Conservation (phyloP, 306 rosid species). For the Benincasa hispida region DNA sequence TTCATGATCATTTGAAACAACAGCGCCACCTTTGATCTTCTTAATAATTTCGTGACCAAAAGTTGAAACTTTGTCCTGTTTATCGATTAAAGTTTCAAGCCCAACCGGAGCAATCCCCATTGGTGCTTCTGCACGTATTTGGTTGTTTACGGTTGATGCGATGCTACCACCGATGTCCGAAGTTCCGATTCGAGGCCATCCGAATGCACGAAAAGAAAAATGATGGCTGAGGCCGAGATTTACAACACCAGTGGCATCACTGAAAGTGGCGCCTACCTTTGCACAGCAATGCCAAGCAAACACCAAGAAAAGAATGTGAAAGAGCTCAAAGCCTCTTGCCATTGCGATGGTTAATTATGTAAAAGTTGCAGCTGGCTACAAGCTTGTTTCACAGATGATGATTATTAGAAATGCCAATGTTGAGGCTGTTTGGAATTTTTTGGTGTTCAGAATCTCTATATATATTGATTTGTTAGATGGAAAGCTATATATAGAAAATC, state of each 20-base stretch:
- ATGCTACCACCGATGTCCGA: no score
- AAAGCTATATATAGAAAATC: no score
- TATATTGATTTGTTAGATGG: neutral
- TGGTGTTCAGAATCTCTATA: neutral
- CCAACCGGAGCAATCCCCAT: neutral
- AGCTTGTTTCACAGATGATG: no score
- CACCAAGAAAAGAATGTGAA: neutral
- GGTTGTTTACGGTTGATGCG: no score
- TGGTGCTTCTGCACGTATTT: no score
- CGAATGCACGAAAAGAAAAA: neutral
- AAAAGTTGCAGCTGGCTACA: neutral
- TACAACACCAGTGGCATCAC: neutral
- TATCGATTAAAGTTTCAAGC: neutral
- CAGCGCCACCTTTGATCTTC: no score
- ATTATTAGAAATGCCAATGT: neutral
- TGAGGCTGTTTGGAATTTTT: neutral
- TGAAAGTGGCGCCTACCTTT: neutral
- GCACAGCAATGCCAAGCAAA: neutral
- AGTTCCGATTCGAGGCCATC: neutral
- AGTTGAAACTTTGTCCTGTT: neutral
- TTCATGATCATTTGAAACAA: no score
- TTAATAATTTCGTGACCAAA: neutral
- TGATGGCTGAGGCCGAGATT: neutral
- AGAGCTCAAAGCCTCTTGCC: neutral
- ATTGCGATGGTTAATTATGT: neutral